phyloP scores from a whole-genome alignment of 2,329 filamentous ascomycete species.

The Lachnellula hyalina region DNA sequence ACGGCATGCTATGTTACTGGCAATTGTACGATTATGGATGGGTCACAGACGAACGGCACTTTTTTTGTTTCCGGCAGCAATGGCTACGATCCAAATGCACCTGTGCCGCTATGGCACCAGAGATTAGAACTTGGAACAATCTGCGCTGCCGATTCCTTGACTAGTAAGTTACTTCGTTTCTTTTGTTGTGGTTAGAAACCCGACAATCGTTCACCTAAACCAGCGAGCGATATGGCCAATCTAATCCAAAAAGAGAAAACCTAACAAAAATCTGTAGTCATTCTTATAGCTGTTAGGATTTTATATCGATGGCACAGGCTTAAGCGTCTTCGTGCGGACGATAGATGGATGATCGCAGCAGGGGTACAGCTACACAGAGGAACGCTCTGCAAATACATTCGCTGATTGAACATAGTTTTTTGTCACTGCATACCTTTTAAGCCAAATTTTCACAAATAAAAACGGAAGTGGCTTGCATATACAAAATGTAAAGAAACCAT shows the following conservation, averaged over 20 bases:
- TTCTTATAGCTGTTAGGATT: constrained; percentile 24
- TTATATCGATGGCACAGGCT: constrained; percentile 24
- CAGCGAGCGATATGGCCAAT: too few relatives aligned
- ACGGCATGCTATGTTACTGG: constrained; percentile 12
- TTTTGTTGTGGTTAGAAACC: neutral
- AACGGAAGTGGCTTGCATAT: constrained; percentile 27
- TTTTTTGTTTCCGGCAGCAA: constrained; percentile 7
- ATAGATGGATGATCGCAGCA: constrained; percentile 28
- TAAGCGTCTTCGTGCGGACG: constrained; percentile 25
- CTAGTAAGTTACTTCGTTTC: constrained; percentile 18
- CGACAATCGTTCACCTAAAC: neutral
- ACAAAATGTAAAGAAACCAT: constrained; percentile 21
- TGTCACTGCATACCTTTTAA: constrained; percentile 21
- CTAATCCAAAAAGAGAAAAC: neutral
- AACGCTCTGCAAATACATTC: neutral
- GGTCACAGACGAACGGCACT: constrained; percentile 19
- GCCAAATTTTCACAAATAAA: constrained; percentile 24
- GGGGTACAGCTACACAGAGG: constrained; percentile 18
- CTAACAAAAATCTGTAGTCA: constrained; percentile 16
- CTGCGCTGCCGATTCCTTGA: constrained; percentile 23
- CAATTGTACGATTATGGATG: constrained; percentile 17
- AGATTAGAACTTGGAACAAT: constrained; percentile 27
- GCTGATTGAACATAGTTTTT: constrained; percentile 20
- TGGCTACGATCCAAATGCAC: constrained; percentile 22
- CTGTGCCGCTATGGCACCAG: constrained; percentile 23